Conservation (phyloP, 768 basidiomycete genomes). For the Plicaturopsis crispa region DNA sequence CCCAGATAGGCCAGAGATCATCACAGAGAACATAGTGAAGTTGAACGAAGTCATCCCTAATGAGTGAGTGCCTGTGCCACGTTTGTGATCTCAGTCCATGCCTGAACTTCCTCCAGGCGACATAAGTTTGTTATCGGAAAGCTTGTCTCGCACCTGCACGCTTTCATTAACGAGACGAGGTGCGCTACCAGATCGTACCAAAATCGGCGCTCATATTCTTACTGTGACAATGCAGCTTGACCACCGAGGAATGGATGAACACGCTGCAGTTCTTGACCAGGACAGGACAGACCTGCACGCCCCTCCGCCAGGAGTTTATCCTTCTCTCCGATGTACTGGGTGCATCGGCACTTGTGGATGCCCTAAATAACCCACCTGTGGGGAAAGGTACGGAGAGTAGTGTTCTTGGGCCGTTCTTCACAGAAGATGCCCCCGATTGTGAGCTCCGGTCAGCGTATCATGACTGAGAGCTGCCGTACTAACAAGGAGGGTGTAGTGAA, state of each 20-base stretch:
- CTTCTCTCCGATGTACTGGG: conserved; percentile 81
- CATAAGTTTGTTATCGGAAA: conserved; percentile 38
- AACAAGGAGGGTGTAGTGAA: conserved; percentile 33
- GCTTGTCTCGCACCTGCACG: conserved; percentile 64
- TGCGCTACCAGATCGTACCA: no score
- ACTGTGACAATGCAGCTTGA: conserved; percentile 47
- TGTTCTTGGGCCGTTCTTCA: conserved; percentile 79
- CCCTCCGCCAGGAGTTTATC: conserved; percentile 70
- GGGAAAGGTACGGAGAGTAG: conserved; percentile 63
- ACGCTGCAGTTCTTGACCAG: conserved; percentile 73
- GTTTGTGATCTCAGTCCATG: not conserved
- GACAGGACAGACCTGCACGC: conserved; percentile 65
- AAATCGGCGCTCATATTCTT: not conserved
- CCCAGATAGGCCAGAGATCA: conserved; percentile 39
- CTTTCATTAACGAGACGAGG: conserved; percentile 67
- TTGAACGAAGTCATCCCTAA: conserved; percentile 28
- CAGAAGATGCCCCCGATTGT: conserved; percentile 71
- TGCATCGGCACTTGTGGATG: conserved; percentile 69
- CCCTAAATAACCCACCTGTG: conserved; percentile 60
- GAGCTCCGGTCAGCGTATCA: conserved; percentile 12
- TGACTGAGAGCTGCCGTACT: not conserved
- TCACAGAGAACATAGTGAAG: conserved; percentile 40
- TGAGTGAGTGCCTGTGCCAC: conserved; percentile 22
- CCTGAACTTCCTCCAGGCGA: conserved; percentile 20
- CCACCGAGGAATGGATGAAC: conserved; percentile 82